Percentiles rank a stretch among this genome's conserved stretches.
Conservation (phyloP, 495 filamentous ascomycete genomes). For the Durotheca rogersii region DNA sequence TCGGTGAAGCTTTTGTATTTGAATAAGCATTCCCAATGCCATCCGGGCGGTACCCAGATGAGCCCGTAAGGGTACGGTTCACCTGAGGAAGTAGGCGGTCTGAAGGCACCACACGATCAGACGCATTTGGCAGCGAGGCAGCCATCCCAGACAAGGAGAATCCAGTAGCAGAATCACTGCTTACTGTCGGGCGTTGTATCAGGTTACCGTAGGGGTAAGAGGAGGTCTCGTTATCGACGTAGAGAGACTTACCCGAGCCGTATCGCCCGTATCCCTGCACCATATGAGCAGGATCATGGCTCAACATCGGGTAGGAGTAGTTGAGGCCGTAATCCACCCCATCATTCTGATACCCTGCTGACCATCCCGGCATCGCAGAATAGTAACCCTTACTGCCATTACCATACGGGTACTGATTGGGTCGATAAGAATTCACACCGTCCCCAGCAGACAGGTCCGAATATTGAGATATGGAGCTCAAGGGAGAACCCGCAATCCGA, state of each 20-base stretch:
- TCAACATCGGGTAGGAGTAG: slow-evolving; percentile 36
- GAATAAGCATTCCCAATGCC: slow-evolving; percentile 19
- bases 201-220: slow-evolving; percentile 34
- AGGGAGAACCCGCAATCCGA: slow-evolving; percentile 31
- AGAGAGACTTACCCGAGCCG: slow-evolving; percentile 33
- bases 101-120: slow-evolving; percentile 46
- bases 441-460: slow-evolving; percentile 33
- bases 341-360: slow-evolving; percentile 38
- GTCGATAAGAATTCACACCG: slow-evolving; percentile 35
- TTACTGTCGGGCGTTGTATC: slow-evolving; percentile 39
- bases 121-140: slow-evolving; percentile 39
- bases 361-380: slow-evolving; percentile 38
- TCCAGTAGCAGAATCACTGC: slow-evolving; percentile 32
- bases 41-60: slow-evolving; percentile 29
- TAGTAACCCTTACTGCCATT: slow-evolving; percentile 39
- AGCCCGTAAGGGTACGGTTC: slow-evolving; percentile 31
- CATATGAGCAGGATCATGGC: slow-evolving; percentile 35
- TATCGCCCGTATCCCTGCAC: slow-evolving; percentile 35
- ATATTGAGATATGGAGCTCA: slow-evolving; percentile 30
- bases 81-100: slow-evolving; percentile 29
- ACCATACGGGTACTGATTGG: slow-evolving; percentile 37
- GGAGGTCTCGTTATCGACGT: slow-evolving; percentile 36
- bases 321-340: slow-evolving; percentile 45
- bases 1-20: slow-evolving; percentile 18
- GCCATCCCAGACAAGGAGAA: slow-evolving; percentile 45